Conservation (phyloP, 2,329 filamentous ascomycete species). For the Chrysoporthe cubensis region DNA sequence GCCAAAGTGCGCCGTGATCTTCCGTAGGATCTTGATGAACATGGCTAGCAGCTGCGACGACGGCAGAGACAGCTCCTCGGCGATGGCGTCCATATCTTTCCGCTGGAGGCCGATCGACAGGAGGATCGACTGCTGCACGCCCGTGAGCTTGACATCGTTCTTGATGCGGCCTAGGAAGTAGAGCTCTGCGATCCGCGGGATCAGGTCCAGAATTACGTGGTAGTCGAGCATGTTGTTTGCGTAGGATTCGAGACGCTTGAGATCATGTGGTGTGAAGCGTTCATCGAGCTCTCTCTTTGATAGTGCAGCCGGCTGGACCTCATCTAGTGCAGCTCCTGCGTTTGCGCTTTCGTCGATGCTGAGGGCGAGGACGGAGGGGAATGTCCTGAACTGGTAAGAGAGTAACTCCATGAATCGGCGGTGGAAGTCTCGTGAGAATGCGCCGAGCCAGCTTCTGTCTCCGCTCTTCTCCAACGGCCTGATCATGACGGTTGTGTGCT, state of each 20-base stretch:
- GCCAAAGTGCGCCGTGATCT: conserved; percentile 80
- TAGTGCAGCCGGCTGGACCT: conserved; percentile 55
- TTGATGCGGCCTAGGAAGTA: conserved; percentile 84
- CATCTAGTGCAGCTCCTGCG: conserved; percentile 69
- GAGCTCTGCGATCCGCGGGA: conserved; percentile 78
- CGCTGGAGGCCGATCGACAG: conserved; percentile 90
- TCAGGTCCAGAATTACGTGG: conserved; percentile 92
- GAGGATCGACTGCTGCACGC: conserved; percentile 85
- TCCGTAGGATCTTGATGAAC: conserved; percentile 95
- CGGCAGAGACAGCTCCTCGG: conserved; percentile 75
- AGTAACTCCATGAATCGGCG: conserved; percentile 87
- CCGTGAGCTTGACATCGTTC: conserved; percentile 69
- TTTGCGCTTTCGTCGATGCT: conserved; percentile 87
- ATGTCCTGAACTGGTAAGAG: conserved; percentile 88
- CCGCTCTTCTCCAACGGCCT: conserved; percentile 71
- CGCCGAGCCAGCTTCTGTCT: conserved; percentile 83
- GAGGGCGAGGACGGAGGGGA: conserved; percentile 77
- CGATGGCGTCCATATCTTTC: conserved; percentile 81
- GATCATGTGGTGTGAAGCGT: conserved; percentile 84
- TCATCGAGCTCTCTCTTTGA: conserved; percentile 77
- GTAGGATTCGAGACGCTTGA: conserved; percentile 93
- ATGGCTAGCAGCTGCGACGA: conserved; percentile 86
- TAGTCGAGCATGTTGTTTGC: conserved; percentile 98
- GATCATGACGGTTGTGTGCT: conserved; percentile 98
- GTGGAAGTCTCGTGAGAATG: conserved; percentile 92